These are phyloP conservation scores for Chondrus crispus DNA, from an alignment of 23 red algal genomes.

Conservation along the genomic window DNA sequence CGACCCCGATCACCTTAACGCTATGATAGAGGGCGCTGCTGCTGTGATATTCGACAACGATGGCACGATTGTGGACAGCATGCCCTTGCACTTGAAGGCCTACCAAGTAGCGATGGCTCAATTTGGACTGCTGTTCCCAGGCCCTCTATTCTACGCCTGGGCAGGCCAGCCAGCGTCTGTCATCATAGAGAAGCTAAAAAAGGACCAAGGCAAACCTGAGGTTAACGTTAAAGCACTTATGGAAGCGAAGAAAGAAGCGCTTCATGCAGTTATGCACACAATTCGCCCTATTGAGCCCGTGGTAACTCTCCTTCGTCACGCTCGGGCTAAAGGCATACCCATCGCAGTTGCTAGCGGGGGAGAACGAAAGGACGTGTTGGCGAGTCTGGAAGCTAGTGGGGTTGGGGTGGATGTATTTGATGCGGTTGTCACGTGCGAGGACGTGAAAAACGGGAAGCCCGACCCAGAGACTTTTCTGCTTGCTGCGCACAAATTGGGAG, in stretches of 20 bases:
- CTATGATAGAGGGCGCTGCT: background rate
- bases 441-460: conserved; percentile 54
- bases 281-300: conserved; percentile 14
- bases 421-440: conserved; percentile 50
- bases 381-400: background rate
- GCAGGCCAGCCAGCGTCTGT: conserved; percentile 53
- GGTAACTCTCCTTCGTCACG: conserved; percentile 23
- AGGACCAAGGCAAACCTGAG: conserved; percentile 2
- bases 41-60: conserved; percentile 79
- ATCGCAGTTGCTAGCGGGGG: conserved; percentile 58
- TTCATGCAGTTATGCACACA: background rate
- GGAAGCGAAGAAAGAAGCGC: background rate
- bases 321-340: conserved; percentile 2
- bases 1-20: background rate
- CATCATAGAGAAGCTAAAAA: conserved; percentile 30
- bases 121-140: conserved; percentile 22
- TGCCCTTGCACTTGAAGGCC: conserved; percentile 54
- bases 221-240: conserved; percentile 4
- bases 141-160: conserved; percentile 37
- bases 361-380: conserved; percentile 33
- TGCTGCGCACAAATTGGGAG: conserved; percentile 45
- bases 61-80: conserved; percentile 68
- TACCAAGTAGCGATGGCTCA: conserved; percentile 17
- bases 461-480: conserved; percentile 58
- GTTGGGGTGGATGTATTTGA: conserved; percentile 27